These are phyloP conservation scores for Penicillium aurantiogriseum DNA, from an alignment of 2,329 filamentous ascomycete genomes.

Conservation along the genomic window DNA sequence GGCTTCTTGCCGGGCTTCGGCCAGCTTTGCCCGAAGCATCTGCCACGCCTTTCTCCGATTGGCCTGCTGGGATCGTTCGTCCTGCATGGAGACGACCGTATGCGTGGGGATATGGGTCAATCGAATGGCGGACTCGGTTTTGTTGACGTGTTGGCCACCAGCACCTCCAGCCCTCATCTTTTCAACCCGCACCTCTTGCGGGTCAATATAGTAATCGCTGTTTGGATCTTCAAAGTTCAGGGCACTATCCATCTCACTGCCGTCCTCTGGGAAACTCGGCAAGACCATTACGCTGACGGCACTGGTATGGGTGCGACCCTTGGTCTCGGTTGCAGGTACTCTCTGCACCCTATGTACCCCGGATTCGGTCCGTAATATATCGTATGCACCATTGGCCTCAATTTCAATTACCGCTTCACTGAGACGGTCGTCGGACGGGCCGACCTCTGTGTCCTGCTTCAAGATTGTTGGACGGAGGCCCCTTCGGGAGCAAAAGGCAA, in stretches of 20 bases:
- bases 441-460: constrained; percentile 77
- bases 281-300: constrained; percentile 90
- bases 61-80: constrained; percentile 82
- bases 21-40: constrained; percentile 76
- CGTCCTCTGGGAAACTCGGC: constrained; percentile 68
- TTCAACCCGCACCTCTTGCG: constrained; percentile 77
- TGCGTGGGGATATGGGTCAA: constrained; percentile 87
- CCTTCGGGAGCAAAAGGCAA: constrained; percentile 67
- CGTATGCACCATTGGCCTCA: constrained; percentile 73
- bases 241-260: constrained; percentile 51
- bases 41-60: constrained; percentile 89
- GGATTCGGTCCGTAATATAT: constrained; percentile 77
- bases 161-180: constrained; percentile 91
- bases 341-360: constrained; percentile 95
- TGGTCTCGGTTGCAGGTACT: constrained; percentile 84
- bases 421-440: constrained; percentile 64
- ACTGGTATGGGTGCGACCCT: constrained; percentile 89
- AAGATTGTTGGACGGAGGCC: constrained; percentile 67
- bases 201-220: constrained; percentile 87
- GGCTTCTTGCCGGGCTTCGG: constrained; percentile 74
- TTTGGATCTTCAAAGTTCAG: constrained; percentile 75
- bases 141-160: constrained; percentile 97
- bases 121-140: constrained; percentile 91
- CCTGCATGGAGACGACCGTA: constrained; percentile 86
- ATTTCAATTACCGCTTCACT: constrained; percentile 88